Evolutionary conservation across 2,329 filamentous ascomycete species (phyloP).

Genomic region (Dothiorella sarmentorum): DNA sequence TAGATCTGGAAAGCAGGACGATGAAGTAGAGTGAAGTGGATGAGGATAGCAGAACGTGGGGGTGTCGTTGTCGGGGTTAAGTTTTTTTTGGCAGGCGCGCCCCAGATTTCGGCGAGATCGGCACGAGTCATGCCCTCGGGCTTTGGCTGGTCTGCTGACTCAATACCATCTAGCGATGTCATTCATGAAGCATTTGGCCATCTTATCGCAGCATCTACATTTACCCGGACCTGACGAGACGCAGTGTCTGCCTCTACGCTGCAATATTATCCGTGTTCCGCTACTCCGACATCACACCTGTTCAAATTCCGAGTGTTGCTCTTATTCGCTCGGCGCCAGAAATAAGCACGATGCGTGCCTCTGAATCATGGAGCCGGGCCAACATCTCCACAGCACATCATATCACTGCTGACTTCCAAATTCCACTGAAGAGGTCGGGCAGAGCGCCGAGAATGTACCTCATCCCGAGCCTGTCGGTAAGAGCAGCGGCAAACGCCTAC

Average conservation of each 20-base stretch:
- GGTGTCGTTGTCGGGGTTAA: conserved; percentile 3
- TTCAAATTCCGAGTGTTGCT: no score
- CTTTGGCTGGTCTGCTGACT: neutral
- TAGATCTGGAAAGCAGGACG: neutral
- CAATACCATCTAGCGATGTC: neutral
- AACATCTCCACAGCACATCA: no score
- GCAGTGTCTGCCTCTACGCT: no score
- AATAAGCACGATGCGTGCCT: no score
- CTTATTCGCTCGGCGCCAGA: no score
- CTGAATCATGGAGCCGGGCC: no score
- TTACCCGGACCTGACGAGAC: no score
- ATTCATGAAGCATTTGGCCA: neutral
- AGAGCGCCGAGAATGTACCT: neutral
- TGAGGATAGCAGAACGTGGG: neutral
- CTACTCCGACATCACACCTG: neutral
- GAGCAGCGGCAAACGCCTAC: neutral
- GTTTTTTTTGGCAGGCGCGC: conserved; percentile 14
- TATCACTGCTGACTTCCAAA: neutral
- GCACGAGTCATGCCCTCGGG: conserved; percentile 5
- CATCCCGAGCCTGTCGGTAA: neutral
- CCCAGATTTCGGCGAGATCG: neutral
- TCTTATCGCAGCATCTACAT: no score
- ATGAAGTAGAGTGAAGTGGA: neutral
- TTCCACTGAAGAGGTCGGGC: neutral
- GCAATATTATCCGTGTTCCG: no score